phyloP scores from a whole-genome alignment of 805 yeast species.

The Monosporozyma unispora region DNA sequence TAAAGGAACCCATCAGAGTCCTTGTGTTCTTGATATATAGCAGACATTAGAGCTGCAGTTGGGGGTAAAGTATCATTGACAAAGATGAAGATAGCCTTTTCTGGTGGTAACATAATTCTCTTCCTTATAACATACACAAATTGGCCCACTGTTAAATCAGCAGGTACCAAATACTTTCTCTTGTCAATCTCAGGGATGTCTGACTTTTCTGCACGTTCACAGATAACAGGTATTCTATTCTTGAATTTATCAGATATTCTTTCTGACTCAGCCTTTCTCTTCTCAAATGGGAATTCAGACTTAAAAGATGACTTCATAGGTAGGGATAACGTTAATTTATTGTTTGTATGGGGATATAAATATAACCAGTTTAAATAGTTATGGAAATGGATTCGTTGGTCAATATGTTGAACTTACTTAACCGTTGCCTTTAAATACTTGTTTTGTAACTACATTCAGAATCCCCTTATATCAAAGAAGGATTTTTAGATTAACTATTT shows the following conservation, averaged over 20 bases:
- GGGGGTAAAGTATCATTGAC: constrained; percentile 97
- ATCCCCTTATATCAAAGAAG: background rate
- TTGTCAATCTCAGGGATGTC: constrained; percentile 95
- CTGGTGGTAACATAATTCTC: constrained; percentile 90
- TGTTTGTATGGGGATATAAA: background rate
- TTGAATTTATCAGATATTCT: constrained; percentile 81
- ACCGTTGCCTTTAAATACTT: background rate
- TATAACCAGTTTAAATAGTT: constrained; percentile 3
- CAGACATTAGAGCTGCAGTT: constrained; percentile 92
- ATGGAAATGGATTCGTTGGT: constrained; percentile 4
- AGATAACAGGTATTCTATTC: constrained; percentile 91
- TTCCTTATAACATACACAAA: constrained; percentile 96
- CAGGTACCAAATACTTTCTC: constrained; percentile 92
- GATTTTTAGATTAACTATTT: background rate
- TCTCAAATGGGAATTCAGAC: constrained; percentile 82
- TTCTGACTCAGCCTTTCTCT: constrained; percentile 90
- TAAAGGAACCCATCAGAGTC: constrained; percentile 97
- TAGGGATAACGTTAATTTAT: too few species aligned
- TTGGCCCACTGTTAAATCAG: constrained; percentile 94
- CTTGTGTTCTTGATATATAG: constrained; percentile 92
- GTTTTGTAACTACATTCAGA: background rate
- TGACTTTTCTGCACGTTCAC: constrained; percentile 94
- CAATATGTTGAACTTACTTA: background rate
- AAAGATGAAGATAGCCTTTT: constrained; percentile 95
- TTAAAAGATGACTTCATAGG: constrained; percentile 32